phyloP scores from a whole-genome alignment of 1,284 basidiomycete genomes.

The Spongiforma sp. region DNA sequence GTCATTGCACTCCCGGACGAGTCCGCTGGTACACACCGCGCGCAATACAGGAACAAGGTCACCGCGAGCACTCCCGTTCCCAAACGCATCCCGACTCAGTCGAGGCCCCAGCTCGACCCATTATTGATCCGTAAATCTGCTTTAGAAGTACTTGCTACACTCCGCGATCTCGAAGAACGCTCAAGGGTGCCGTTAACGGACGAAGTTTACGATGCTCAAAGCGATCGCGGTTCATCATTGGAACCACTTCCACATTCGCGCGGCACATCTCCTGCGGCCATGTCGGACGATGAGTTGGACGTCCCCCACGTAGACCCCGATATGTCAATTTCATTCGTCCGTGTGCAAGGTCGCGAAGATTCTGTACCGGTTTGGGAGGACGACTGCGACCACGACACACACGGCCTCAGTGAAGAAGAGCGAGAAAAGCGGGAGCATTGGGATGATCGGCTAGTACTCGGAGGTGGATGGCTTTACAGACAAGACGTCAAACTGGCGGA shows the following conservation, averaged over 20 bases:
- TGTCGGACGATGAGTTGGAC: slow-evolving; percentile 47
- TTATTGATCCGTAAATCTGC: slow-evolving; percentile 74
- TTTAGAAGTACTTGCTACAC: slow-evolving; percentile 74
- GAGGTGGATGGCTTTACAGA: slow-evolving; percentile 80
- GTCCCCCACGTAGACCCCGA: slow-evolving; percentile 52
- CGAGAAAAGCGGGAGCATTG: slow-evolving; percentile 67
- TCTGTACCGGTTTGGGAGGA: slow-evolving; percentile 83
- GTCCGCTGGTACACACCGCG: slow-evolving; percentile 55
- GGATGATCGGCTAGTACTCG: slow-evolving; percentile 79
- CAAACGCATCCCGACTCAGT: slow-evolving; percentile 36
- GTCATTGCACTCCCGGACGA: slow-evolving; percentile 81
- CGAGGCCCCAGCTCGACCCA: slow-evolving; percentile 55
- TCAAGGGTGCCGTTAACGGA: slow-evolving; percentile 69
- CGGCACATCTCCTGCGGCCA: slow-evolving; percentile 50
- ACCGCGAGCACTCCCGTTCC: slow-evolving; percentile 43
- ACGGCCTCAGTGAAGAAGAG: slow-evolving; percentile 48
- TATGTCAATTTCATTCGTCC: slow-evolving; percentile 68
- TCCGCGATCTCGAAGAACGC: slow-evolving; percentile 73
- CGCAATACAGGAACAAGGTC: slow-evolving; percentile 52
- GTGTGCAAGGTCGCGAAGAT: slow-evolving; percentile 65
- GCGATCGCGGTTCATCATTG: slow-evolving; percentile 58
- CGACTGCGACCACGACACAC: slow-evolving; percentile 53
- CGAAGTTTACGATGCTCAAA: slow-evolving; percentile 77
- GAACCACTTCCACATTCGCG: slow-evolving; percentile 46
- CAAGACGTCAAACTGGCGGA: slow-evolving; percentile 63